Conservation (phyloP, 2,329 filamentous ascomycete species). For the Verticillium alfalfae region DNA sequence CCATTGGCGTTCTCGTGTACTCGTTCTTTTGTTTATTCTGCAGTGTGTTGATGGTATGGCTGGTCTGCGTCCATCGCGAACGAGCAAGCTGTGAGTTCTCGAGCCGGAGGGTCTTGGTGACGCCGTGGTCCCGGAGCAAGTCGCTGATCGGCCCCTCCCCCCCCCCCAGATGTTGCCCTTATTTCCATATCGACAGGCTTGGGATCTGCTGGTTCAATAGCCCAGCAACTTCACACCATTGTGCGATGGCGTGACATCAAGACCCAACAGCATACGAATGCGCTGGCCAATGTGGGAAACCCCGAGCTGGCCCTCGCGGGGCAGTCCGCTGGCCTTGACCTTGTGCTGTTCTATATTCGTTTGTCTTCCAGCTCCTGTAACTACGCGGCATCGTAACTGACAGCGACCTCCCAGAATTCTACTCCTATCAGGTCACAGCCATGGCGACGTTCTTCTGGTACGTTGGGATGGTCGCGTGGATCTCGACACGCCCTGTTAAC, state of each 20-base stretch:
- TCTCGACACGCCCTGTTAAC: not conserved
- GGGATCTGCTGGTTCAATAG: slow-evolving; percentile 29
- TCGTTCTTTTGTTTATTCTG: slow-evolving; percentile 25
- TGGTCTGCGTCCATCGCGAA: slow-evolving; percentile 32
- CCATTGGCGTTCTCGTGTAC: slow-evolving; percentile 26
- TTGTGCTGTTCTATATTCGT: slow-evolving; percentile 43
- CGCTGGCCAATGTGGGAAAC: slow-evolving; percentile 23
- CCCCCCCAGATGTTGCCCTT: slow-evolving; percentile 30
- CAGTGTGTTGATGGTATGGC: slow-evolving; percentile 25
- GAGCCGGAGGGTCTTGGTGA: not conserved
- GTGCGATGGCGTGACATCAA: slow-evolving; percentile 32
- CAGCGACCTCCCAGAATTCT: slow-evolving; percentile 31
- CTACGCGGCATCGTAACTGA: slow-evolving; percentile 1
- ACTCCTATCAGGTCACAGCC: slow-evolving; percentile 43
- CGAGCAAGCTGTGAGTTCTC: slow-evolving; percentile 31
- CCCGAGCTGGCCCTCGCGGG: slow-evolving; percentile 37
- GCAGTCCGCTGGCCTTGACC: slow-evolving; percentile 31
- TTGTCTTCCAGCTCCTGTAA: slow-evolving; percentile 12
- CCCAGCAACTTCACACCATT: slow-evolving; percentile 37
- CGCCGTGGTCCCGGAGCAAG: not conserved
- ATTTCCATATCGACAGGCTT: slow-evolving; percentile 29
- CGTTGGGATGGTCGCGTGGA: slow-evolving; percentile 1
- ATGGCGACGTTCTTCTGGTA: slow-evolving; percentile 41
- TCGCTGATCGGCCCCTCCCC: slow-evolving; percentile 3
- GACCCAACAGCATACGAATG: slow-evolving; percentile 28